phyloP scores from a whole-genome alignment of 2,329 filamentous ascomycete genomes.

The Neofusicoccum sp. region DNA sequence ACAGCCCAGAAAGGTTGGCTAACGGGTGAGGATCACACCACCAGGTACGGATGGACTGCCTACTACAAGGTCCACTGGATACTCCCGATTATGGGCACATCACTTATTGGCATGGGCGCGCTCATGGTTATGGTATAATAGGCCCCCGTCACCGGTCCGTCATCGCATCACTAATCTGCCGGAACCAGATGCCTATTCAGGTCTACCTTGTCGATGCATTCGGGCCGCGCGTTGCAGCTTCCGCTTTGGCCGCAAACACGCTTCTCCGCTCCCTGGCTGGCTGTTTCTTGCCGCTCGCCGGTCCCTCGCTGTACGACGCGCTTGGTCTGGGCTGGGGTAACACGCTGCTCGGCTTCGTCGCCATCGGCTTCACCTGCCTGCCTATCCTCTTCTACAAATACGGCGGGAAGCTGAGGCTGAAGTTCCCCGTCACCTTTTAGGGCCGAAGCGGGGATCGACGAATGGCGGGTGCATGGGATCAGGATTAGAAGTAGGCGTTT shows the following conservation, averaged over 20 bases:
- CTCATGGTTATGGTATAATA: background rate
- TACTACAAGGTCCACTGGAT: slow-evolving; percentile 12
- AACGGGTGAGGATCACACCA: no score
- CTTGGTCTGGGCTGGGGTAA: slow-evolving; percentile 28
- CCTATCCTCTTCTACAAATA: slow-evolving; percentile 73
- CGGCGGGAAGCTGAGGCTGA: slow-evolving; percentile 53
- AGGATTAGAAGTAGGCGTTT: no score
- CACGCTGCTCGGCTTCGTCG: slow-evolving; percentile 66
- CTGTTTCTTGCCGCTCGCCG: slow-evolving; percentile 28
- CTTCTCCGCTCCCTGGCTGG: slow-evolving; percentile 26
- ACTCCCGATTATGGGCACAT: background rate
- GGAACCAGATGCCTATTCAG: slow-evolving; percentile 29
- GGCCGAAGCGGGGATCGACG: no score
- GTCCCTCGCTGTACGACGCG: slow-evolving; percentile 23
- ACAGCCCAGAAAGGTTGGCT: no score
- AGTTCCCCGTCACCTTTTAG: background rate
- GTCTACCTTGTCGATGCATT: slow-evolving; percentile 40
- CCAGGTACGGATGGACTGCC: slow-evolving; percentile 40
- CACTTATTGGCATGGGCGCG: background rate
- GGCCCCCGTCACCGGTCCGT: background rate
- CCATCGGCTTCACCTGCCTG: slow-evolving; percentile 66
- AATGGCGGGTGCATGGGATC: no score
- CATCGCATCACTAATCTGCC: background rate
- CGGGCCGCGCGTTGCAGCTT: slow-evolving; percentile 35
- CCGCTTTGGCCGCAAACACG: slow-evolving; percentile 36